phyloP scores from a whole-genome alignment of 208 protist species.

The Trypanosoma melophagium region DNA sequence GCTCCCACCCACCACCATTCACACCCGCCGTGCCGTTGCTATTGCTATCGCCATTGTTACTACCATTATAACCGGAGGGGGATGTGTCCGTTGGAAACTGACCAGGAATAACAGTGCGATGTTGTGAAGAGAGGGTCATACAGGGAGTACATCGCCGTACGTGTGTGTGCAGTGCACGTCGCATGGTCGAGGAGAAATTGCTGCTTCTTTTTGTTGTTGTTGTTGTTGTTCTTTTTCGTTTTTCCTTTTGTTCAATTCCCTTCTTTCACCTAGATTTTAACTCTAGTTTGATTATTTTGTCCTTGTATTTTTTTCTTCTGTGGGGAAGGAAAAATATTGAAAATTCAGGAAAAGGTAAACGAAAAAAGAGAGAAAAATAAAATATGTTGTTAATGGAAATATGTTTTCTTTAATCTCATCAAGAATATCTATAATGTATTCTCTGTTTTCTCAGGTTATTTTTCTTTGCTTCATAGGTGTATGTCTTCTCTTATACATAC shows the following conservation, averaged over 20 bases:
- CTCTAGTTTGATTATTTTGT: not conserved
- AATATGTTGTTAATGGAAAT: too few species aligned
- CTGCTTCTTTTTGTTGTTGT: slow-evolving; percentile 1
- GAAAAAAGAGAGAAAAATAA: not conserved
- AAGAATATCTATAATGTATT: too few species aligned
- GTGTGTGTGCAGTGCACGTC: slow-evolving; percentile 1
- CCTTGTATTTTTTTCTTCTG: not conserved
- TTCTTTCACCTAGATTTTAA: not conserved
- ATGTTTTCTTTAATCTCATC: too few species aligned
- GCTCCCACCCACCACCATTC: slow-evolving; percentile 38
- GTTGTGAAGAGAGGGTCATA: not conserved
- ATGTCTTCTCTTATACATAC: too few species aligned
- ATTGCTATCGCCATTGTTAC: not conserved
- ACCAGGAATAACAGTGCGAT: slow-evolving; percentile 48
- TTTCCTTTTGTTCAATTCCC: not conserved
- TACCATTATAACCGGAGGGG: not conserved
- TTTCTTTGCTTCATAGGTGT: too few species aligned
- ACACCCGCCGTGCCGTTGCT: not conserved
- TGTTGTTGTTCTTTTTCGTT: not conserved
- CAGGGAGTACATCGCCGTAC: not conserved
- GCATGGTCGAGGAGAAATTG: slow-evolving; percentile 12
- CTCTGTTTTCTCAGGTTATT: too few species aligned
- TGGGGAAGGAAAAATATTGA: not conserved
- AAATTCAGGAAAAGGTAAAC: slow-evolving; percentile 4
- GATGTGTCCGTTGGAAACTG: slow-evolving; percentile 51